These are phyloP conservation scores for Acanthamoeba lenticulata DNA, from an alignment of 208 protist genomes.

Conservation along the genomic window DNA sequence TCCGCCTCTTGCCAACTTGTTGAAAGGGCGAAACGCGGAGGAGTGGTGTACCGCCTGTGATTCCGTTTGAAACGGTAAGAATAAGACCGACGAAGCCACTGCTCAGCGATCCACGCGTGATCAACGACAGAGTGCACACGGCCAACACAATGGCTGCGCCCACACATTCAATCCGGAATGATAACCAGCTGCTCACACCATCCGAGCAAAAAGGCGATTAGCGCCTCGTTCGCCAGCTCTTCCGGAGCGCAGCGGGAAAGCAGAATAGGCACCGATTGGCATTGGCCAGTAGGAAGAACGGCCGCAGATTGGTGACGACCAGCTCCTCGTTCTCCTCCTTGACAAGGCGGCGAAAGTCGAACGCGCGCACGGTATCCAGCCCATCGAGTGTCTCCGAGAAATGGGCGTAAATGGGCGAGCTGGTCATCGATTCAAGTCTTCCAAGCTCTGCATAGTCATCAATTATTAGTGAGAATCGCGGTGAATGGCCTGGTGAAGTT, in stretches of 20 bases:
- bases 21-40: not conserved
- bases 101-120: constrained; percentile 10
- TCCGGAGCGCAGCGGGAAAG: not conserved
- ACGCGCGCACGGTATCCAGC: not conserved
- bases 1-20: not conserved
- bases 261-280: not conserved
- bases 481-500: constrained; percentile 14
- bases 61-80: not conserved
- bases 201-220: not conserved
- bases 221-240: not conserved
- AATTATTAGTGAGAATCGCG: not conserved
- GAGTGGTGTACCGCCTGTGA: not conserved
- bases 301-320: not conserved
- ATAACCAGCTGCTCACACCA: not conserved
- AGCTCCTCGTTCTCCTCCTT: constrained; percentile 7
- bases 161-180: not conserved
- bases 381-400: constrained; percentile 6
- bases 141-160: not conserved
- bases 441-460: not conserved
- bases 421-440: not conserved
- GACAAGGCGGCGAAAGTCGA: not conserved
- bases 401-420: not conserved
- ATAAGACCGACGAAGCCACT: not conserved
- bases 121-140: not conserved
- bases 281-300: not conserved